Conservation (phyloP, 2,329 filamentous ascomycete species). For the Chalara sp. region DNA sequence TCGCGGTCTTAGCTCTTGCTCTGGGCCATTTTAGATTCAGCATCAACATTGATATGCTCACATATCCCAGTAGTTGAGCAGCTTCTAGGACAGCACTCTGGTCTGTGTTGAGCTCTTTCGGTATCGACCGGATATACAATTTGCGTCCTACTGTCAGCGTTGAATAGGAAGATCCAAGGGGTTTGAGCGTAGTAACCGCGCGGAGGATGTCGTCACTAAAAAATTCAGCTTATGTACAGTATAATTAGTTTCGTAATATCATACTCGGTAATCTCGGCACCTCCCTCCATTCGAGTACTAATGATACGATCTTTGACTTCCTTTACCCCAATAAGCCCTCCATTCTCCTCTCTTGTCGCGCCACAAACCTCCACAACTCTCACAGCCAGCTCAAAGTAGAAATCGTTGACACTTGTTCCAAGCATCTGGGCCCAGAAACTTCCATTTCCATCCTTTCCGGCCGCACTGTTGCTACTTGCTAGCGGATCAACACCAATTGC, state of each 20-base stretch:
- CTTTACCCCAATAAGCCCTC: slow-evolving; percentile 77
- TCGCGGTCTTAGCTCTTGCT: slow-evolving; percentile 77
- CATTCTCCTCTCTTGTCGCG: slow-evolving; percentile 81
- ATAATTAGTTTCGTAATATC: slow-evolving; percentile 16
- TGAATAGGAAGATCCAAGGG: slow-evolving; percentile 81
- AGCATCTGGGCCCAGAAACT: slow-evolving; percentile 92
- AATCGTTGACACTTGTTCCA: slow-evolving; percentile 89
- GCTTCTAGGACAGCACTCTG: slow-evolving; percentile 90
- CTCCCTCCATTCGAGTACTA: slow-evolving; percentile 66
- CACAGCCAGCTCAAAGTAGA: slow-evolving; percentile 97
- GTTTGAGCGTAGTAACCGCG: slow-evolving; percentile 79
- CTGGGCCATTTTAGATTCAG: slow-evolving; percentile 81
- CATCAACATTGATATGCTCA: slow-evolving; percentile 83
- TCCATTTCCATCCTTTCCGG: slow-evolving; percentile 41
- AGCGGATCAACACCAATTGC: slow-evolving; percentile 95
- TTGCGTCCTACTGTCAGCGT: slow-evolving; percentile 78
- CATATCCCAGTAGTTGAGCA: slow-evolving; percentile 81
- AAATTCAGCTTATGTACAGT: slow-evolving; percentile 6
- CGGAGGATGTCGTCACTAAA: slow-evolving; percentile 78
- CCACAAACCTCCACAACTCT: slow-evolving; percentile 89
- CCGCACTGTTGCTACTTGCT: slow-evolving; percentile 54
- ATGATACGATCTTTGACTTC: slow-evolving; percentile 75
- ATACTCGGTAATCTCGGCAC: slow-evolving; percentile 71
- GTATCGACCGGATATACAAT: slow-evolving; percentile 84
- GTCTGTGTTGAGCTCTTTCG: slow-evolving; percentile 91